phyloP scores from a whole-genome alignment of 768 basidiomycete species.

The Hypsizygus marmoreus region DNA sequence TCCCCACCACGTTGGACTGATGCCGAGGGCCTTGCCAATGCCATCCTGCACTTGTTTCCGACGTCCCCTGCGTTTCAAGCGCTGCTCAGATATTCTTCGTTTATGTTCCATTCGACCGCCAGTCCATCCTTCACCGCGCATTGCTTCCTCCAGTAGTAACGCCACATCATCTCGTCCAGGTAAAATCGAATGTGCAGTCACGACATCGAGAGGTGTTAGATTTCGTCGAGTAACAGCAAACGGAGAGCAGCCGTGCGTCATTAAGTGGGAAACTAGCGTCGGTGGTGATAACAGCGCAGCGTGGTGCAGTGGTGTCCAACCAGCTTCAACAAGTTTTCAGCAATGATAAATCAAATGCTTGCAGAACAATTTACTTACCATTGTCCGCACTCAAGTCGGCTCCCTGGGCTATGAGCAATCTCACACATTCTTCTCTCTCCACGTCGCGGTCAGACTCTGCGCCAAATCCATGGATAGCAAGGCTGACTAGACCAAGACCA shows the following conservation, averaged over 20 bases:
- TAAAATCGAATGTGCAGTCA: conserved; percentile 79
- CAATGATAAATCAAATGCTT: conserved; percentile 8
- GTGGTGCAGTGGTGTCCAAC: conserved; percentile 95
- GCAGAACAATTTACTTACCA: conserved; percentile 41
- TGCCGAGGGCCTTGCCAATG: conserved; percentile 56
- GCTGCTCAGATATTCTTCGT: conserved; percentile 60
- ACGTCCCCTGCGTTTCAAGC: conserved; percentile 51
- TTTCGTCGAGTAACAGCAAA: conserved; percentile 76
- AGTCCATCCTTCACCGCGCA: conserved; percentile 83
- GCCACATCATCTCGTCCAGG: conserved; percentile 86
- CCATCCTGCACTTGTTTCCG: conserved; percentile 59
- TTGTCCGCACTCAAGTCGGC: conserved; percentile 69
- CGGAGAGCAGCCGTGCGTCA: conserved; percentile 90
- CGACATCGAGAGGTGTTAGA: conserved; percentile 86
- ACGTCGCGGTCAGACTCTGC: conserved; percentile 81
- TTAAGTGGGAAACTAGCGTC: conserved; percentile 86
- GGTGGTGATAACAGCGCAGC: conserved; percentile 88
- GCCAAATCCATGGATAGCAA: conserved; percentile 80
- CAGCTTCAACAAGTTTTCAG: conserved; percentile 59
- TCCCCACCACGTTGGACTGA: conserved; percentile 70
- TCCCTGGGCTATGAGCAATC: conserved; percentile 77
- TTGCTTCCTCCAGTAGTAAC: conserved; percentile 84
- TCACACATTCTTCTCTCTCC: conserved; percentile 89
- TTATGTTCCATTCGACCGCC: conserved; percentile 75
- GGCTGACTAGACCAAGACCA: conserved; percentile 77